Percentiles rank a stretch among this genome's conserved stretches.
Conservation (phyloP, 331 rosid species). For the Quercus tomentella region DNA sequence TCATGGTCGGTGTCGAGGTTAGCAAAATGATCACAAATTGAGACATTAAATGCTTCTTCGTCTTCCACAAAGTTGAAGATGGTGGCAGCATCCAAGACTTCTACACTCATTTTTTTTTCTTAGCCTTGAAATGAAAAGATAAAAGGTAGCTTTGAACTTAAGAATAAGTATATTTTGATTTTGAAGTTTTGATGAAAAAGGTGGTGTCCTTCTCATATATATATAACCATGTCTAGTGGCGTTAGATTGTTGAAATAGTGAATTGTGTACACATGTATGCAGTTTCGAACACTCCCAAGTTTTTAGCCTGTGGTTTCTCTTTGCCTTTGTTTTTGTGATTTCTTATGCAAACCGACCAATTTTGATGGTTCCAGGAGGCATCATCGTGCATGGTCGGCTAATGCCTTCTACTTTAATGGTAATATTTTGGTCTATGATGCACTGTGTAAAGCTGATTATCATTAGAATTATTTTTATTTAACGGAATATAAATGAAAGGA, state of each 20-base stretch:
- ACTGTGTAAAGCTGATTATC: too few species aligned
- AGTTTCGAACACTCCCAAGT: not conserved
- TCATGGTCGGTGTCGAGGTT: constrained; percentile 56
- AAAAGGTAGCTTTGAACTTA: not conserved
- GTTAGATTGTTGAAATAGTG: not conserved
- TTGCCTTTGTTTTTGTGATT: not conserved
- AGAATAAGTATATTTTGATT: not conserved
- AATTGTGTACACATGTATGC: not conserved
- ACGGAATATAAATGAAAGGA: too few species aligned
- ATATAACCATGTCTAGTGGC: not conserved
- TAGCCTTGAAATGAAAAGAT: not conserved
- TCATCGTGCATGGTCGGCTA: too few species aligned
- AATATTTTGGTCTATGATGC: too few species aligned
- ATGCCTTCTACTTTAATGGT: too few species aligned
- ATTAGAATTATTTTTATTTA: too few species aligned
- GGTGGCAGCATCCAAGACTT: constrained; percentile 62
- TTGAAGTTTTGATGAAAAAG: not conserved
- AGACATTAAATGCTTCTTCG: constrained; percentile 51
- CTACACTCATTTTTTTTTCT: constrained; percentile 63
- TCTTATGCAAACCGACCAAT: not conserved
- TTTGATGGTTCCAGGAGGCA: not conserved
- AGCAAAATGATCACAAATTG: constrained; percentile 30
- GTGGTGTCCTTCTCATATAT: not conserved
- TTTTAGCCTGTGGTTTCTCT: not conserved
- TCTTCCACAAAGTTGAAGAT: constrained; percentile 62